phyloP scores from a whole-genome alignment of 2,329 filamentous ascomycete species.

The Claviceps pusilla region DNA sequence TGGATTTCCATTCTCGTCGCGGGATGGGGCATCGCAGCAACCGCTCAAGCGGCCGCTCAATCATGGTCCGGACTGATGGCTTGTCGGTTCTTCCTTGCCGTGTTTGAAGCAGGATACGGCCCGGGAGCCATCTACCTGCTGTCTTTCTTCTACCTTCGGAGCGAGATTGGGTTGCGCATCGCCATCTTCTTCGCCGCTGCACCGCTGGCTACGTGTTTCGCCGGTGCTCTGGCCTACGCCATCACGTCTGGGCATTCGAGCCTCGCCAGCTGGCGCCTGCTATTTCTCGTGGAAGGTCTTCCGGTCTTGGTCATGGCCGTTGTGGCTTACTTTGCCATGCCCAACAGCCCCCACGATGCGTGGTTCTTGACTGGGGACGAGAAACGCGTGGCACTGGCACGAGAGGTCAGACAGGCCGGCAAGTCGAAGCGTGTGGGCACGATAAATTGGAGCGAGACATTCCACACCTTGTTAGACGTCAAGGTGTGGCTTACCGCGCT shows the following conservation, averaged over 20 bases:
- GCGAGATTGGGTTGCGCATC: slow-evolving; percentile 19
- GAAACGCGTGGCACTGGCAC: slow-evolving; percentile 5
- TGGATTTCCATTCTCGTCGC: slow-evolving; percentile 5
- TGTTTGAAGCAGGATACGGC: slow-evolving; percentile 18
- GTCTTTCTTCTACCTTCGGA: slow-evolving; percentile 22
- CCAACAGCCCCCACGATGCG: slow-evolving; percentile 6
- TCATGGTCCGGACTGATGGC: slow-evolving; percentile 29
- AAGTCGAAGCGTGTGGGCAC: not conserved
- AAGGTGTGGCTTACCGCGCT: slow-evolving; percentile 17
- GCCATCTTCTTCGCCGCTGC: slow-evolving; percentile 37
- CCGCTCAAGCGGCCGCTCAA: slow-evolving; percentile 28
- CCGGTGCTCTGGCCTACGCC: slow-evolving; percentile 48
- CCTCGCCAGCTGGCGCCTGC: slow-evolving; percentile 47
- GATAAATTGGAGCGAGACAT: slow-evolving; percentile 14
- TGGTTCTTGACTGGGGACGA: slow-evolving; percentile 10
- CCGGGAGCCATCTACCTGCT: slow-evolving; percentile 20
- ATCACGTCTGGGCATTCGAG: slow-evolving; percentile 43
- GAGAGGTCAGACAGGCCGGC: slow-evolving; percentile 5
- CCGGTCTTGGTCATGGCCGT: slow-evolving; percentile 18
- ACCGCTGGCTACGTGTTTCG: slow-evolving; percentile 52
- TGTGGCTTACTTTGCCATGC: slow-evolving; percentile 15
- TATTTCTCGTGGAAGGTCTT: slow-evolving; percentile 41
- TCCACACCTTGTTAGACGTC: slow-evolving; percentile 18
- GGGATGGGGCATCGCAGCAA: slow-evolving; percentile 11
- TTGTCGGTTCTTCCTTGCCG: slow-evolving; percentile 26